Base-by-base conservation (phyloP, 257 asterid species). In the Penstemon barbatus region DNA sequence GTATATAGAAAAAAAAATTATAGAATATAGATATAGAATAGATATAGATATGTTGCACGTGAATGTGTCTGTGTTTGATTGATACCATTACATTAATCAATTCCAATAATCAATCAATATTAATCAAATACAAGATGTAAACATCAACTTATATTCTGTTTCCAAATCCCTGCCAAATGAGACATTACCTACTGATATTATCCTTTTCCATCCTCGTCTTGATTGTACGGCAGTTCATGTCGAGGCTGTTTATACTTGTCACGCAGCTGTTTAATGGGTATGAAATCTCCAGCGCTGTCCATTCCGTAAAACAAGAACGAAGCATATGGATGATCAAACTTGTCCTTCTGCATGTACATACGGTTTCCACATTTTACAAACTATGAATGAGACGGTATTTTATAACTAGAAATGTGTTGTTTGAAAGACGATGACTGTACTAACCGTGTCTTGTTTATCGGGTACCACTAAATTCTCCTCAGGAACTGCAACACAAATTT, bases 281-380 rank as follows among this genome's bases (percentile, higher is more conserved):
- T 93, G 74, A 88, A 86, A 79, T 93, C 97, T 69, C 97, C 99
- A 6, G 90, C 96, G 53, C 79, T 83, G 73, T 93, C 97, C 88
- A 80, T 73, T 66, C 99, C 99, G 19, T 77, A 93, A 66, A 90
- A 93, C 70, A 93, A 78, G 78, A 90, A 93, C 3, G 99, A 93
- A 39, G 82, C 75, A 52, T 93, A 93, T 19, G 97, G 99, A 74
- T 93, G 99, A 74, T 93, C 96, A 70, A 90, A 93, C 75, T 79
- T 73, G 75, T 69, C 89, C 97, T 63, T 51, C 48, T 90, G 86
- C 70, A 78, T 2, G 37, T 40, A 9, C 5, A 33, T 36, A 69
- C 33, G 33, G 33, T 25, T 61, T 48, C 18, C 63, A 73, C 12
- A 65, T 25, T 25, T 39, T 68, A 65, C 66, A 36, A 65, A 65